phyloP scores from a whole-genome alignment of 495 filamentous ascomycete genomes.

The Aspergillus indologenus region DNA sequence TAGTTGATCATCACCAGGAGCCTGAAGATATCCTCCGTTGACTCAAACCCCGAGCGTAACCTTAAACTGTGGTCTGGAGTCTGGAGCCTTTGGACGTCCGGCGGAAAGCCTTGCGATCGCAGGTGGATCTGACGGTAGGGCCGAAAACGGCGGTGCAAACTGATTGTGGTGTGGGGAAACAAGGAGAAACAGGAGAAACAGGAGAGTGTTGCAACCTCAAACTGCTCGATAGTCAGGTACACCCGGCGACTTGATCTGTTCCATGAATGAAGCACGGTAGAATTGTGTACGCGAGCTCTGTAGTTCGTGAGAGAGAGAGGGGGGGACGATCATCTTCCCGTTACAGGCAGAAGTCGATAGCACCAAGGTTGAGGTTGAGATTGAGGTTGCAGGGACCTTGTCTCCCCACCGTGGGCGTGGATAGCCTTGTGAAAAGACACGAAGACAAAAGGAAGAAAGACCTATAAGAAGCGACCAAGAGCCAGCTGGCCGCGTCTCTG shows the following conservation, averaged over 20 bases:
- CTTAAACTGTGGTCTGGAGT: background rate
- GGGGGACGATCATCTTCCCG: background rate
- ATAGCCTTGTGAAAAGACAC: background rate
- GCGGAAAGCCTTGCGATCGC: background rate
- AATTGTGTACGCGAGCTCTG: too few relatives aligned
- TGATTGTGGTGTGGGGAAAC: background rate
- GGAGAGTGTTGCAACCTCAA: background rate
- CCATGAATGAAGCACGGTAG: background rate
- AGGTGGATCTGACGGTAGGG: background rate
- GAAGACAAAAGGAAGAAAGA: background rate
- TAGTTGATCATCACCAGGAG: too few relatives aligned
- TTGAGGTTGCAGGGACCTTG: background rate
- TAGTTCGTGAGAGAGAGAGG: too few relatives aligned
- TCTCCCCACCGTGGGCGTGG: background rate
- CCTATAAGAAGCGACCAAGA: background rate
- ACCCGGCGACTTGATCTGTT: background rate
- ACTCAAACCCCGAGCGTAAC: background rate
- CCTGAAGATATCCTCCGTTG: background rate
- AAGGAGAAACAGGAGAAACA: background rate
- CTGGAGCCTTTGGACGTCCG: too few relatives aligned
- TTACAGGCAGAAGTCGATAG: background rate
- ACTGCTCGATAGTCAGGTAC: background rate
- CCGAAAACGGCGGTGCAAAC: background rate
- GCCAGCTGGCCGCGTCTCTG: too few relatives aligned
- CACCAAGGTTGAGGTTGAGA: background rate